phyloP scores from a whole-genome alignment of 2,329 filamentous ascomycete species.

The Fusarium sp. region DNA sequence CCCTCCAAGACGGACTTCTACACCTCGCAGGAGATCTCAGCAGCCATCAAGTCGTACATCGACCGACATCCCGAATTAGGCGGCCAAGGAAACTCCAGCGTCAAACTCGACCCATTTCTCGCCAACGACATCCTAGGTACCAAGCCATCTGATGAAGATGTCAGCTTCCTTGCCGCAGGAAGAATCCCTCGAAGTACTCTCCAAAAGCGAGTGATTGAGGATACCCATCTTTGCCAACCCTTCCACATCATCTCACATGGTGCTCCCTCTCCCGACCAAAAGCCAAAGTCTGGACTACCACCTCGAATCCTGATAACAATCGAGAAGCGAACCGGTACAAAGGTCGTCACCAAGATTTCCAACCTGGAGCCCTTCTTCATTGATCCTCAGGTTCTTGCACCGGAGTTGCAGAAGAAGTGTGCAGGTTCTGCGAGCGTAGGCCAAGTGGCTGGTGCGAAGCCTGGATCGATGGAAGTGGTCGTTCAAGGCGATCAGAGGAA shows the following conservation, averaged over 20 bases:
- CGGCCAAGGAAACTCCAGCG: slow-evolving; percentile 25
- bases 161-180: slow-evolving; percentile 23
- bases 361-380: slow-evolving; percentile 37
- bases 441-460: slow-evolving; percentile 33
- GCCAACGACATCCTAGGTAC: slow-evolving; percentile 32
- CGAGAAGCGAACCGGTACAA: slow-evolving; percentile 37
- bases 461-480: slow-evolving; percentile 34
- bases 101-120: slow-evolving; percentile 33
- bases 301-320: slow-evolving; percentile 32
- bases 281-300: slow-evolving; percentile 30
- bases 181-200: slow-evolving; percentile 30
- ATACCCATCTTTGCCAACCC: slow-evolving; percentile 31
- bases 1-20: slow-evolving; percentile 38
- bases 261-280: slow-evolving; percentile 16
- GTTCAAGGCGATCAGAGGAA: slow-evolving; percentile 37
- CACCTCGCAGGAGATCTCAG: slow-evolving; percentile 24
- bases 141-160: slow-evolving; percentile 31
- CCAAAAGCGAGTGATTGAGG: slow-evolving; percentile 32
- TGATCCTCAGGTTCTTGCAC: slow-evolving; percentile 33
- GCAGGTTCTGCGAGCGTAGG: slow-evolving; percentile 36
- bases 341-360: slow-evolving; percentile 37
- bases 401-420: slow-evolving; percentile 37
- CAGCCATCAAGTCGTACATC: slow-evolving; percentile 35
- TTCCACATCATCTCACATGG: slow-evolving; percentile 29
- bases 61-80: slow-evolving; percentile 29